Evolutionary conservation across 352 stramenopile genomes (phyloP).

Genomic region (Phytophthora multivora): DNA sequence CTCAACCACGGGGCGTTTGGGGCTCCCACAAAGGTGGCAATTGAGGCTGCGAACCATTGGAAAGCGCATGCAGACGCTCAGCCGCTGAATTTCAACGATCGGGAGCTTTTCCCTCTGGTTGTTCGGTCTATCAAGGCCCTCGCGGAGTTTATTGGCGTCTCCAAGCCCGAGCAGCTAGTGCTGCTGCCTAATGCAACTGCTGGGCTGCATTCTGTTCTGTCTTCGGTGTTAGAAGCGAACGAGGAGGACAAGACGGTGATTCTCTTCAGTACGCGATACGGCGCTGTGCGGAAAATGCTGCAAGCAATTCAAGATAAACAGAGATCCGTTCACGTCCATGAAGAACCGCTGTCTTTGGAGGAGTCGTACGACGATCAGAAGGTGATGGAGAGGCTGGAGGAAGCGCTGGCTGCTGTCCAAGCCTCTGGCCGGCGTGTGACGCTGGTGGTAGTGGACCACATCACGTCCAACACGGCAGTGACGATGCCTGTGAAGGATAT

Average conservation of each 20-base stretch:
- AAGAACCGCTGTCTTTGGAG: constrained; percentile 66
- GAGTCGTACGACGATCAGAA: constrained; percentile 65
- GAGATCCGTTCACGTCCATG: constrained; percentile 44
- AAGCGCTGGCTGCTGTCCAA: constrained; percentile 32
- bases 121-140: constrained; percentile 80
- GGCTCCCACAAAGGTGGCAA: constrained; percentile 68
- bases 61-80: constrained; percentile 82
- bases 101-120: constrained; percentile 91
- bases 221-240: constrained; percentile 43
- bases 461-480: constrained; percentile 94
- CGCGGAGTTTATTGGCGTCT: constrained; percentile 64
- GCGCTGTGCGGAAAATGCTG: constrained; percentile 94
- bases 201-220: constrained; percentile 88
- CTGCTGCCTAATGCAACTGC: constrained; percentile 91
- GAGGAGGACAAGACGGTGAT: constrained; percentile 50
- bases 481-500: constrained; percentile 85
- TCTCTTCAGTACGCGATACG: constrained; percentile 88
- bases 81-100: constrained; percentile 92
- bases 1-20: constrained; percentile 96
- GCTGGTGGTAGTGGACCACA: constrained; percentile 92
- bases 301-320: constrained; percentile 33
- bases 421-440: constrained; percentile 40
- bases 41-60: constrained; percentile 78
- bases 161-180: constrained; percentile 61
- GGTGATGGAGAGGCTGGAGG: constrained; percentile 46